Evolutionary conservation across 345 rosid species (phyloP).

Genomic region (Eucalyptus victrix): DNA sequence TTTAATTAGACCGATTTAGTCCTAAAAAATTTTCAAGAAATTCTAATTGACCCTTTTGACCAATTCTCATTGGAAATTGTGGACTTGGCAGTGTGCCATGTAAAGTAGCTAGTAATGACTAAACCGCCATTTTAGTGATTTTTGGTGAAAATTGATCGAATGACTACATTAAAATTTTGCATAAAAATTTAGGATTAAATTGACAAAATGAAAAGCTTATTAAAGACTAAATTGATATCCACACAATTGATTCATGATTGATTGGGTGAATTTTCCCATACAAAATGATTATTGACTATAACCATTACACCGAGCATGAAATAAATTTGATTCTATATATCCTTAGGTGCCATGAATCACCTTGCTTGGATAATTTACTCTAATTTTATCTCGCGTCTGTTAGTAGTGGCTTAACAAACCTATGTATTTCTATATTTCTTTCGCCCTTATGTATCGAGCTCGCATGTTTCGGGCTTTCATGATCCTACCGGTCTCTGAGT

Average conservation of each 20-base stretch:
- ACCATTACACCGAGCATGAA: too few relatives aligned
- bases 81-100: background rate
- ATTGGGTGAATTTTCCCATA: background rate
- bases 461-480: background rate
- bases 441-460: background rate
- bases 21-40: too few relatives aligned
- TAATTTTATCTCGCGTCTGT: background rate
- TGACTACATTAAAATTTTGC: too few relatives aligned
- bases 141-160: rapidly evolving
- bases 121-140: rapidly evolving
- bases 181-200: too few relatives aligned
- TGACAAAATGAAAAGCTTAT: too few relatives aligned
- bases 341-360: background rate
- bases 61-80: rapidly evolving
- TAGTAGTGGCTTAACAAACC: background rate
- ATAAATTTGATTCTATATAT: background rate
- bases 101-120: background rate
- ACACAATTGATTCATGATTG: background rate
- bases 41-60: background rate
- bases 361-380: background rate
- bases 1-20: too few relatives aligned
- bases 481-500: background rate
- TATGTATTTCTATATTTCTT: background rate
- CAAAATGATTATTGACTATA: background rate
- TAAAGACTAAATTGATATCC: background rate